Evolutionary conservation across 1,284 basidiomycete species (phyloP), one percentile per base, ranked within the genome.

Genomic region (Entoloma clypeatum): DNA sequence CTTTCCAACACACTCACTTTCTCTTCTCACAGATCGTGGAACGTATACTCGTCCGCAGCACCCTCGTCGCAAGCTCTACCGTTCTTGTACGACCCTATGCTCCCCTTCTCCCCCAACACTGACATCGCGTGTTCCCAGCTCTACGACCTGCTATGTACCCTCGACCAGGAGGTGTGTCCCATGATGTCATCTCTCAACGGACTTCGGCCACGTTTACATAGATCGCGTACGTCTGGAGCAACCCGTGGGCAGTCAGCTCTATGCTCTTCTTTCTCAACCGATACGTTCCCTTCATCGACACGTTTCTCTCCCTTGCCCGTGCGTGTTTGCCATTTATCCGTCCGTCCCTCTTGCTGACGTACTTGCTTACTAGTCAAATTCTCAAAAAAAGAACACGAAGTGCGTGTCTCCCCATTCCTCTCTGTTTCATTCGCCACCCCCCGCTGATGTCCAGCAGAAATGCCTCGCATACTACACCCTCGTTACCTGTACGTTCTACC

Each of bases 221-320:
- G 67, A 50, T 71, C 22, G 54, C 59, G 24, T 61, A 64, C 41
- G 61, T 68, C 19, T 71, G 67, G 68, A 56, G 52, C 17, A 48
- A 51, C 19, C 58, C 62, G 7, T 60, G 63, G 53, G 54, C 60
- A 2, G 45, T 63, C 16, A 62, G 65, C 25, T 63, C 63, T 7
- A 28, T 62, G 9, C 52, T 70, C 10, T 70, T 68, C 51, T 49
- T 67, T 23, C 41, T 67, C 13, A 71, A 71, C 47, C 63, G 68
- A 32, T 70, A 71, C 46, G 51, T 65, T 28, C 68, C 68, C 2
- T 69, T 69, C 46, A 45, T 69, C 17, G 68, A 69, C 44, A 67
- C 63, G 3, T 60, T 68, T 37, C 32, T 70, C 43, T 55, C 58
- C 13, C 47, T 70, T n/a, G 48, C 59, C 21, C 44, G 67, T 63